Conservation (phyloP, 345 rosid genomes). For the Sisymbrium altissimum region DNA sequence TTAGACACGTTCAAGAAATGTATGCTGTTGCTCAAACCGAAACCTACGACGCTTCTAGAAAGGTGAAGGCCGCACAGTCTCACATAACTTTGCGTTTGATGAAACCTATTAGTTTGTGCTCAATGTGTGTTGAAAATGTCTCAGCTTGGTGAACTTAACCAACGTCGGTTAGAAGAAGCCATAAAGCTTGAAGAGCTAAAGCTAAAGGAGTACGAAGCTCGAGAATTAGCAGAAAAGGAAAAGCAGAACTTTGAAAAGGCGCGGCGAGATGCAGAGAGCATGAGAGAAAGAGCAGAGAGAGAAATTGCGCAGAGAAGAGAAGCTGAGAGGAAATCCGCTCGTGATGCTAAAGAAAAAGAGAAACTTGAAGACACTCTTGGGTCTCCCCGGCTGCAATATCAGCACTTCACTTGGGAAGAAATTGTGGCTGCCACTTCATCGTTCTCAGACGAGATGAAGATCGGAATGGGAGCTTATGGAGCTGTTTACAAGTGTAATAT, state of each 20-base stretch:
- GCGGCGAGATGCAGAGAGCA: conserved; percentile 48
- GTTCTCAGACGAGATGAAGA: conserved; percentile 32
- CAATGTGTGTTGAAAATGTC: conserved; percentile 12
- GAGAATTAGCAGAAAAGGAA: conserved; percentile 57
- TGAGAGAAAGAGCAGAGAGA: conserved; percentile 47
- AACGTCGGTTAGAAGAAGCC: conserved; percentile 59
- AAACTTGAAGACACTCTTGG: conserved; percentile 53
- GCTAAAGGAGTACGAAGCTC: conserved; percentile 50
- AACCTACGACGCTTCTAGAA: conserved; percentile 69
- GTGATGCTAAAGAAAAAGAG: conserved; percentile 71
- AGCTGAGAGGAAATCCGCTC: conserved; percentile 58
- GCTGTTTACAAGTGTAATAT: conserved; percentile 39
- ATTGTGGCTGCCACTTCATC: conserved; percentile 36
- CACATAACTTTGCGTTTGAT: not conserved
- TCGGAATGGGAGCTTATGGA: conserved; percentile 37
- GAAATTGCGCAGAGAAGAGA: conserved; percentile 58
- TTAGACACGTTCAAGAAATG: conserved; percentile 74
- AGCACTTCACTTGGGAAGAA: conserved; percentile 39
- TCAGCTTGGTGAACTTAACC: conserved; percentile 40
- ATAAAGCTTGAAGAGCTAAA: conserved; percentile 57
- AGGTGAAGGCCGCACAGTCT: conserved; percentile 46
- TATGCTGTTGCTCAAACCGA: conserved; percentile 76
- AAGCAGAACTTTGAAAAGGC: conserved; percentile 58
- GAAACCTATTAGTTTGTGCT: conserved; percentile 2
- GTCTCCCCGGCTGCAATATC: conserved; percentile 42